Base-by-base conservation (phyloP, 2,329 filamentous ascomycete genomes). In the Neofusicoccum ribis region DNA sequence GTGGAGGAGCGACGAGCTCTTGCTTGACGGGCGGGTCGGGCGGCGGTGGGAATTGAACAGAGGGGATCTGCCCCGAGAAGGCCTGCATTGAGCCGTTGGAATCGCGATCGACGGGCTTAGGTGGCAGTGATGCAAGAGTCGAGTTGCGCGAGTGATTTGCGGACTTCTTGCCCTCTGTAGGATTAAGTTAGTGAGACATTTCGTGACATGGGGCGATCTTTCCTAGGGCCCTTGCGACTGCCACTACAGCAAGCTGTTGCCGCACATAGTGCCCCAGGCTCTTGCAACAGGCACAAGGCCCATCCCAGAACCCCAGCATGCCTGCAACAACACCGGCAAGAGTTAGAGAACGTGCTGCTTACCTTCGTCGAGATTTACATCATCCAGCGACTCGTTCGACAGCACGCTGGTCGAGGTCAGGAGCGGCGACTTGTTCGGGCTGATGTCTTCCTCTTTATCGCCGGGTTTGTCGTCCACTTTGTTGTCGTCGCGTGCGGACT, bases 31-130 rank as follows among this genome's bases (percentile, higher is more conserved):
- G 74, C 56, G 70, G 72, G 65, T 68, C 75, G 68, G 76, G 79
- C 14, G 78, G 78, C 34, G 75, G 74, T 39, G 76, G 77, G 23
- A 74, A 76, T 64, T 80, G 78, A 73, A 92, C 86, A 37, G 91
- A 84, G 41, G 91, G 89, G 59, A 95, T 83, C 51, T 85, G 87
- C 64, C 86, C 89, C 44, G 91, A 89, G 62, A 95, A 85, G 69
- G 90, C 92, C 77, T 89, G 88, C 88, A 82, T 70, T 39, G 65
- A 64, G 51, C 44, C 46, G 65, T 60, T 58, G 67, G 63, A 63
- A 52, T 61, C 52, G 34, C 47, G 56, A 36, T 47, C 50, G 15
- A 43, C 52, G 34, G 62, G 34, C 20, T 64, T 66, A 11, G 65
- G 62, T 8, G 52, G 61, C 37, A 51, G 17, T 6, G 49, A 36